phyloP scores from a whole-genome alignment of 1,139 yeast genomes.

The Kodamaea arcana region DNA sequence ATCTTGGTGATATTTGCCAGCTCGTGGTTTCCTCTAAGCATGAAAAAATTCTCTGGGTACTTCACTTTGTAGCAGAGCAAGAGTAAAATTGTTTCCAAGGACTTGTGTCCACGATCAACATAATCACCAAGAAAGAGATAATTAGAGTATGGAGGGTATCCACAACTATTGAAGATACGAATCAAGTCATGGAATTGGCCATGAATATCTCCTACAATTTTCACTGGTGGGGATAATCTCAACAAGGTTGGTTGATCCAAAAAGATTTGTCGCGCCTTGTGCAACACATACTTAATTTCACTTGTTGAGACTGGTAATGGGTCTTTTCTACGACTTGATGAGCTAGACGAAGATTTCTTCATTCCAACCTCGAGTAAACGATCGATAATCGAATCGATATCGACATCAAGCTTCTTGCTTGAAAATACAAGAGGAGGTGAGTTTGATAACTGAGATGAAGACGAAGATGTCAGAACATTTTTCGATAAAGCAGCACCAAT shows the following conservation, averaged over 20 bases:
- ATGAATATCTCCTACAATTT: constrained; percentile 83
- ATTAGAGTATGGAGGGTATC: constrained; percentile 76
- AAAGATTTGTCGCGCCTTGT: constrained; percentile 64
- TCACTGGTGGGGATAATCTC: constrained; percentile 77
- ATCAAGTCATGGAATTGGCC: constrained; percentile 78
- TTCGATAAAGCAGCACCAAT: constrained; percentile 10
- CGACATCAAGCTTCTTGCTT: constrained; percentile 26
- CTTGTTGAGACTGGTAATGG: constrained; percentile 43
- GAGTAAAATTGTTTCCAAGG: constrained; percentile 71
- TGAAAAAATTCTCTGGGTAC: constrained; percentile 78
- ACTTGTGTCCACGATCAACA: constrained; percentile 82
- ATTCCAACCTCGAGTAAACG: constrained; percentile 46
- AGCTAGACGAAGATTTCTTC: constrained; percentile 14
- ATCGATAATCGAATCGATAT: constrained; percentile 55
- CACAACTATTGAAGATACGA: constrained; percentile 71
- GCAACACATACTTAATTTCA: constrained; percentile 64
- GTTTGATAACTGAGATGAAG: constrained; percentile 20
- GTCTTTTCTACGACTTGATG: constrained; percentile 30
- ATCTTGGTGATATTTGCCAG: constrained; percentile 80
- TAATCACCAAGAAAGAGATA: constrained; percentile 81
- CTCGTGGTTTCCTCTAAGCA: constrained; percentile 84
- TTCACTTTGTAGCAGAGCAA: constrained; percentile 72
- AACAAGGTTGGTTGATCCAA: constrained; percentile 73
- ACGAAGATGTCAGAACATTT: constrained; percentile 8
- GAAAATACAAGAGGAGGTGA: constrained; percentile 26